Base-by-base conservation (phyloP, 768 basidiomycete species). In the Phanerochaete carnosa region DNA sequence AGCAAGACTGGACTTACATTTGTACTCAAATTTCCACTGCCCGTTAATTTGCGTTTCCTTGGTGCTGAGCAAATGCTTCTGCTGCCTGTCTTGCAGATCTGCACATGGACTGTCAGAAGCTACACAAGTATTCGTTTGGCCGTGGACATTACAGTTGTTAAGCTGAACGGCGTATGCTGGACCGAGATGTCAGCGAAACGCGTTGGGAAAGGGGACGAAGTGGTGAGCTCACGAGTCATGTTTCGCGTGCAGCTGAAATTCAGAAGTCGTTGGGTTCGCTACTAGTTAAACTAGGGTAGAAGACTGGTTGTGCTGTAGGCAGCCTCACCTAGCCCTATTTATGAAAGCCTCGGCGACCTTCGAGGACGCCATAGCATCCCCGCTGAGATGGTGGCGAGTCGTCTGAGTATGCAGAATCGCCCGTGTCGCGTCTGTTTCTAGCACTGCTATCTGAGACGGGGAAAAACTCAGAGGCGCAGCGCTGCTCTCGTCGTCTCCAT, bases 111-210 rank as follows among this genome's bases (percentile, higher is more conserved):
- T 19, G 39, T 43, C 39, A 43, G 39, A 4, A 43, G 39, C 19
- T 4, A 4, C 5, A 43, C 39, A 43, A 19, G 19, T 19, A 4
- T 19, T 19, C 19, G 39, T 43, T 9, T n/a, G 19, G 19, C 4
- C 19, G 15, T 43, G 19, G 8, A 8, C 19, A 79, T 67, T 62
- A 79, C 85, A 73, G 70, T 86, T 86, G 70, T 87, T 69, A 55
- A 80, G 69, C 26, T 64, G 65, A 7, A 43, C 39, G 16, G 39
- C 11, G 39, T 11, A 43, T 4, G 39, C 39, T 43, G 16, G 11
- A 4, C 11, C 11, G 11, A 4, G 8, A 4, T 43, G 39, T 43
- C 8, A 4, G 11, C 19, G 19, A 19, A 43, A 43, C 33, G 33
- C 6, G 11, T 7, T 7, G 39, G 39, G 16, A 19, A 43, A 19